Evolutionary conservation across 129 eudicot genomes (phyloP).

Genomic region (Flaveria robusta): DNA sequence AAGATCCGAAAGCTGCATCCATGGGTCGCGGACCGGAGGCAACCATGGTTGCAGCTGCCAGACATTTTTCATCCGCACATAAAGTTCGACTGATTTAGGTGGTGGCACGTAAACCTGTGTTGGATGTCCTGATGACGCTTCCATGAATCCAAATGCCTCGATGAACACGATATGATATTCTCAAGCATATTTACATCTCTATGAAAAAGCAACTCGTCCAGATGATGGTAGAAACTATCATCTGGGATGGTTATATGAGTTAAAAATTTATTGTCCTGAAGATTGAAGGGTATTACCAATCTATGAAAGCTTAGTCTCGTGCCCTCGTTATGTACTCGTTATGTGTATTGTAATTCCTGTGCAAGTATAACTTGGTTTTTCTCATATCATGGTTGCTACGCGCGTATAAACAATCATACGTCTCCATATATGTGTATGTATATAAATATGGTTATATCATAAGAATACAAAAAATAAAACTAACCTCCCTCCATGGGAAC

Average conservation of each 20-base stretch:
- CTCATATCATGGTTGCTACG: neutral
- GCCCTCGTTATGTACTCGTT: neutral
- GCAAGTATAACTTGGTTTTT: neutral
- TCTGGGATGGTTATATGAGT: neutral
- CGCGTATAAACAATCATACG: neutral
- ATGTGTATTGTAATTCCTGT: neutral
- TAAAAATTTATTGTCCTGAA: neutral
- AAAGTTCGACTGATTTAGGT: slow-evolving; percentile 40
- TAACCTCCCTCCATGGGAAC: neutral
- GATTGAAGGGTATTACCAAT: neutral
- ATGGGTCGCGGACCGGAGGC: slow-evolving; percentile 31
- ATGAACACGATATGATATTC: neutral
- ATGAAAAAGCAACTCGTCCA: neutral
- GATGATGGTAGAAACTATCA: neutral
- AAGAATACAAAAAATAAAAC: neutral
- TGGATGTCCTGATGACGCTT: neutral
- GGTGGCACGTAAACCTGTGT: neutral
- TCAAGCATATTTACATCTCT: neutral
- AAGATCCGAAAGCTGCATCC: neutral
- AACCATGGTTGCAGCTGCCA: slow-evolving; percentile 44
- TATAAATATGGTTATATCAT: neutral
- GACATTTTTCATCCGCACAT: slow-evolving; percentile 42
- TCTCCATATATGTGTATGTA: neutral
- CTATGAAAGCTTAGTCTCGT: neutral
- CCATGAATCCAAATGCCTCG: neutral